These are phyloP conservation scores for Oryza australiensis DNA, from an alignment of 176 grass and related monocot species.

Conservation along the genomic window DNA sequence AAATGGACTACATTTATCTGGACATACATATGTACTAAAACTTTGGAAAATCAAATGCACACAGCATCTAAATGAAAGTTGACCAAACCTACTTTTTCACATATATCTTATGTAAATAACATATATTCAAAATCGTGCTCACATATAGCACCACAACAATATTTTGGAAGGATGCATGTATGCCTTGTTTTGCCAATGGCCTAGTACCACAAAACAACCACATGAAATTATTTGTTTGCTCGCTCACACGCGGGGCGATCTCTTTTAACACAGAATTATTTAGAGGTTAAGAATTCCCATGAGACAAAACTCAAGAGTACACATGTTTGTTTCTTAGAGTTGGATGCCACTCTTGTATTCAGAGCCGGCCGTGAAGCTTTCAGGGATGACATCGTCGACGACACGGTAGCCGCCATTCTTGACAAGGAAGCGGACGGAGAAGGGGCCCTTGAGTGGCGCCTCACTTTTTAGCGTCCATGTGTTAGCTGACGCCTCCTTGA, in stretches of 20 bases:
- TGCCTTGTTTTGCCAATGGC: background rate
- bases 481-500: no score
- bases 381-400: background rate
- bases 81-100: background rate
- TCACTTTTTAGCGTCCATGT: background rate
- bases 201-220: background rate
- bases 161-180: background rate
- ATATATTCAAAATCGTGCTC: background rate
- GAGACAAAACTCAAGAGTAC: background rate
- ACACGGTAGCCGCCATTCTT: background rate
- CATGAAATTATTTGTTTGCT: background rate
- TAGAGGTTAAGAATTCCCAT: background rate
- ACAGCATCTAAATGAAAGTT: background rate
- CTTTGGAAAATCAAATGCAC: background rate
- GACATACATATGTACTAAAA: background rate
- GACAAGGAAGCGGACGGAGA: background rate
- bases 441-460: background rate
- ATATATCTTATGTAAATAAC: background rate
- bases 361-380: background rate
- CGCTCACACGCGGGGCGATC: background rate
- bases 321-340: no score
- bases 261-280: background rate
- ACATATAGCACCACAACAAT: background rate
- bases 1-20: background rate
- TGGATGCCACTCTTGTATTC: background rate